Percentiles rank a stretch among this genome's conserved stretches.
These are phyloP conservation scores for Eimeria tenella DNA, from an alignment of 169 alveolate species.

Conservation along the genomic window DNA sequence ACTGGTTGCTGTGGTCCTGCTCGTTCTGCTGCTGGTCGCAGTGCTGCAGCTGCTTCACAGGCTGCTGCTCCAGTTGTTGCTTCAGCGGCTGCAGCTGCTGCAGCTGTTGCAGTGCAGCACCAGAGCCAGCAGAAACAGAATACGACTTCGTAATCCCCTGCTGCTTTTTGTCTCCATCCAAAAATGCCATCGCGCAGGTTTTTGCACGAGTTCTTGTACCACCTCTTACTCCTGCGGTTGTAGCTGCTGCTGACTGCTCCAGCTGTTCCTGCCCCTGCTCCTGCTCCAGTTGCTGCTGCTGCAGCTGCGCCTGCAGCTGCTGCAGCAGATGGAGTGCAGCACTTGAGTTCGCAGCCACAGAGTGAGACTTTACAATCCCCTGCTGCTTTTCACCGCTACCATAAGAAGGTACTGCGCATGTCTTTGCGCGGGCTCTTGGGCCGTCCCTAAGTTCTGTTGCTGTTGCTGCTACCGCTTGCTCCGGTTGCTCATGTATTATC, in stretches of 20 bases:
- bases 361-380: neutral
- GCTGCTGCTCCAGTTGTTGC: neutral
- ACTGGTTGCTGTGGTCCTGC: neutral
- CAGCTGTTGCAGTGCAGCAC: slow-evolving; percentile 24
- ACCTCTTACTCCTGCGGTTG: neutral
- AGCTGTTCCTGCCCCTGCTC: neutral
- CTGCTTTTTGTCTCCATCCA: neutral
- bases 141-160: neutral
- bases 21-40: slow-evolving; percentile 17
- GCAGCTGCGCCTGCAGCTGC: slow-evolving; percentile 11
- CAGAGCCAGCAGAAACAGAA: neutral
- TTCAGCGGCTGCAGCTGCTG: slow-evolving; percentile 15
- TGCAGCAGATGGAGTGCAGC: slow-evolving; percentile 18
- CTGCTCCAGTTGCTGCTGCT: neutral
- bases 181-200: neutral
- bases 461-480: slow-evolving; percentile 22
- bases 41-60: neutral
- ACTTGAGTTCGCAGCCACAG: neutral
- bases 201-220: neutral
- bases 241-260: slow-evolving; percentile 16
- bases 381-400: neutral
- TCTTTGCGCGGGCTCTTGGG: neutral
- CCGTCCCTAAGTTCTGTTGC: neutral
- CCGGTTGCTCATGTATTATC: neutral
- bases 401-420: neutral